Percentiles rank a stretch among this genome's conserved stretches.
Evolutionary conservation across 2,329 filamentous ascomycete genomes (phyloP).

Genomic region (Cordyceps fumosorosea): DNA sequence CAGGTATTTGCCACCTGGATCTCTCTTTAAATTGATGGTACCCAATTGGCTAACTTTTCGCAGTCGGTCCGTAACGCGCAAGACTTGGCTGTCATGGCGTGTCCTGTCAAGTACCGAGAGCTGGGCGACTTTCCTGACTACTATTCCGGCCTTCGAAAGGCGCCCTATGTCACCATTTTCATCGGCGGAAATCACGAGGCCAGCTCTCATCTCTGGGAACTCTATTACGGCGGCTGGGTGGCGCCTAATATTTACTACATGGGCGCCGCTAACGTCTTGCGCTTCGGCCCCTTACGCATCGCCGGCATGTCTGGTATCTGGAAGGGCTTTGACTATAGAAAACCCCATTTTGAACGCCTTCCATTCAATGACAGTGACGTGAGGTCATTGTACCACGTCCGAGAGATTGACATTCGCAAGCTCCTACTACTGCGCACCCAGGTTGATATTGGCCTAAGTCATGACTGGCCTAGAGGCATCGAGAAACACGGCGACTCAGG

Average conservation of each 20-base stretch:
- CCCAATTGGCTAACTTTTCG: slow-evolving; percentile 4
- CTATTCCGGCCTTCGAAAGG: slow-evolving; percentile 70
- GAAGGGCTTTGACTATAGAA: slow-evolving; percentile 84
- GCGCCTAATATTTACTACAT: slow-evolving; percentile 97
- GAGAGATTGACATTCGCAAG: slow-evolving; percentile 87
- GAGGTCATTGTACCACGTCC: slow-evolving; percentile 79
- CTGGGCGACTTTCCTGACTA: slow-evolving; percentile 94
- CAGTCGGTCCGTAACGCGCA: slow-evolving; percentile 80
- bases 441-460: slow-evolving; percentile 84
- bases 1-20: slow-evolving; percentile 47
- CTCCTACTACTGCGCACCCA: slow-evolving; percentile 77
- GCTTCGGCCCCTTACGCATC: slow-evolving; percentile 77
- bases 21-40: background rate
- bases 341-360: slow-evolving; percentile 75
- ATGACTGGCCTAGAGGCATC: slow-evolving; percentile 87
- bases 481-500: slow-evolving; percentile 69
- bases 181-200: slow-evolving; percentile 95
- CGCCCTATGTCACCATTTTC: slow-evolving; percentile 87
- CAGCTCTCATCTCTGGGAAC: slow-evolving; percentile 79
- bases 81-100: slow-evolving; percentile 83
- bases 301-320: slow-evolving; percentile 90
- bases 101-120: slow-evolving; percentile 77
- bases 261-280: slow-evolving; percentile 83
- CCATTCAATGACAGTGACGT: slow-evolving; percentile 75
- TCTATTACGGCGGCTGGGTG: slow-evolving; percentile 96